These are phyloP conservation scores for Mucor mucedo DNA, from an alignment of 371 early-diverging fungal genomes.

Conservation along the genomic window DNA sequence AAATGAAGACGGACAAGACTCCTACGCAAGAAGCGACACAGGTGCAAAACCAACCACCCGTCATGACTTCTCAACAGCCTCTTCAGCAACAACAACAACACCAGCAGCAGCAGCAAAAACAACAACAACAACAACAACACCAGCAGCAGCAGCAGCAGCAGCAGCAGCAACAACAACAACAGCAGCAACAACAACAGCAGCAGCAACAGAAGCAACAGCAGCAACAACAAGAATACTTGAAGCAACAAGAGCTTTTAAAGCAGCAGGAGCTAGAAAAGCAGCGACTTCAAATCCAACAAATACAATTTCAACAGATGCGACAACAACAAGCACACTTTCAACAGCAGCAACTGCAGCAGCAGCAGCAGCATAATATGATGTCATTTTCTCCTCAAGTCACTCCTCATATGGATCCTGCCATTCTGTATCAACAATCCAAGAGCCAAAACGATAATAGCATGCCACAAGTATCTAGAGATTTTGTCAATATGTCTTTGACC, in stretches of 20 bases:
- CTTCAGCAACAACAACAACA: background rate
- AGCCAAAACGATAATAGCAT: background rate
- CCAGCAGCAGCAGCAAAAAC: background rate
- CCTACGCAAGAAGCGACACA: background rate
- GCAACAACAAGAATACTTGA: background rate
- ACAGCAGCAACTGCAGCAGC: conserved; percentile 2
- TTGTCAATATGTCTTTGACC: no score
- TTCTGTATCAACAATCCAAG: conserved; percentile 11
- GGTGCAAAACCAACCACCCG: background rate
- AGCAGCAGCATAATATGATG: background rate
- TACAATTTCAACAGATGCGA: background rate
- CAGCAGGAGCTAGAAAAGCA: background rate
- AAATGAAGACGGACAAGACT: conserved; percentile 11
- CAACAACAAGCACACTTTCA: background rate
- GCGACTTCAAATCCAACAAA: background rate
- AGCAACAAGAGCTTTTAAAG: background rate
- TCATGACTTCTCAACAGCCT: no score
- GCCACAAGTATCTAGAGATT: no score
- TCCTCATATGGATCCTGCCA: conserved; percentile 17
- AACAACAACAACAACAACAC: no score
- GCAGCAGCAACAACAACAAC: background rate
- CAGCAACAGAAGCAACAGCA: background rate
- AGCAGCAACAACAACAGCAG: conserved; percentile 9
- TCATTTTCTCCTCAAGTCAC: background rate
- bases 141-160: no score